These are phyloP conservation scores for Fusarium sp. DNA, from an alignment of 2,329 filamentous ascomycete species.

Conservation along the genomic window DNA sequence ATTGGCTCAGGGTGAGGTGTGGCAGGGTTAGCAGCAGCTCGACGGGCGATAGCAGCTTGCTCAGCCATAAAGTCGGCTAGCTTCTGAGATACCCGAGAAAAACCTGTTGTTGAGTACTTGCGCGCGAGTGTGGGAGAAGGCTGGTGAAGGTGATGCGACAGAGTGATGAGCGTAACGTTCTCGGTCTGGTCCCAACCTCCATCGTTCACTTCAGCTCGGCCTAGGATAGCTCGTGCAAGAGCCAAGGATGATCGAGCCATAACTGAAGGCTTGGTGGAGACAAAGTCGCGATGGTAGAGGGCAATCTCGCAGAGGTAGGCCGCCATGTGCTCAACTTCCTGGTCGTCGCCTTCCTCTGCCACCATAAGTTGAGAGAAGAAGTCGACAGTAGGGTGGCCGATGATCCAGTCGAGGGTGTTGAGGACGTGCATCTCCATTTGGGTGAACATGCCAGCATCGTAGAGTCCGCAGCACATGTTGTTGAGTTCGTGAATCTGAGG, in stretches of 20 bases:
- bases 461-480: constrained; percentile 98
- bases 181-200: constrained; percentile 84
- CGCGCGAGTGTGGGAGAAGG: constrained; percentile 71
- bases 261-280: constrained; percentile 90
- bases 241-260: constrained; percentile 91
- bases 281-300: constrained; percentile 96
- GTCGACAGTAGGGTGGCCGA: constrained; percentile 96
- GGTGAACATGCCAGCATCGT: constrained; percentile 99
- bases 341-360: constrained; percentile 82
- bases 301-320: constrained; percentile 96
- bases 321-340: constrained; percentile 94
- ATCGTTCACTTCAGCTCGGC: constrained; percentile 81
- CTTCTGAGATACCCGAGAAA: constrained; percentile 68
- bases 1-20: constrained; percentile 71
- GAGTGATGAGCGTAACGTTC: constrained; percentile 73
- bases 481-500: constrained; percentile 97
- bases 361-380: constrained; percentile 92
- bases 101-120: constrained; percentile 71
- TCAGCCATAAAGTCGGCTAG: constrained; percentile 73
- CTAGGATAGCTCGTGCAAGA: constrained; percentile 87
- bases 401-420: constrained; percentile 95
- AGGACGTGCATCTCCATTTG: constrained; percentile 99
- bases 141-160: constrained; percentile 73
- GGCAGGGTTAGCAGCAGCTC: constrained; percentile 65
- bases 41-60: constrained; percentile 70